A percentile compares a stretch with the other conserved stretches of the same genome.
These are phyloP conservation scores for Cercospora sp. DNA, from an alignment of 2,329 filamentous ascomycete species.

Conservation along the genomic window DNA sequence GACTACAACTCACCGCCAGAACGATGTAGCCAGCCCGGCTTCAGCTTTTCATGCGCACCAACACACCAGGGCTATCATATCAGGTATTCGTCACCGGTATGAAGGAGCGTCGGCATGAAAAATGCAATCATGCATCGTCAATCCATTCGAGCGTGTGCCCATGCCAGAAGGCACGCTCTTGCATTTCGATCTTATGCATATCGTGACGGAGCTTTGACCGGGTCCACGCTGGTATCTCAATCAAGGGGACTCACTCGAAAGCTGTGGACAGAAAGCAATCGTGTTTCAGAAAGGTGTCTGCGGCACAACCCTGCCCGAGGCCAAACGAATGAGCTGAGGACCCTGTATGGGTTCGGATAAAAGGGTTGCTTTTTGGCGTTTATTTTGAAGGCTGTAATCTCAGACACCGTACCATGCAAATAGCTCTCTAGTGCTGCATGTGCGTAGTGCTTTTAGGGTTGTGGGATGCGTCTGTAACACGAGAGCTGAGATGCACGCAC, in stretches of 20 bases:
- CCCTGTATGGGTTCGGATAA: not conserved
- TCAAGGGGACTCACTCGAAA: not conserved
- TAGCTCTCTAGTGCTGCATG: not conserved
- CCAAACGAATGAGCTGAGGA: not conserved
- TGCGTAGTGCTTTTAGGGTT: not conserved
- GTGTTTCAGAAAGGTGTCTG: not conserved
- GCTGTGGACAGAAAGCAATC: not conserved
- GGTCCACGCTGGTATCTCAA: not conserved
- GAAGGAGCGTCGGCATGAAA: not conserved
- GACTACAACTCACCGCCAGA: not conserved
- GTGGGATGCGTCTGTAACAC: not conserved
- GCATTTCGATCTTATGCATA: not conserved
- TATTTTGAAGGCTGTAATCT: not conserved
- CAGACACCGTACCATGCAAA: not conserved
- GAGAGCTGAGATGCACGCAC: not conserved
- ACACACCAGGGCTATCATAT: not conserved
- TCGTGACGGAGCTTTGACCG: not conserved
- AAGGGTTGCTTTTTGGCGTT: not conserved
- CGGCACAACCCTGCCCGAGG: not conserved
- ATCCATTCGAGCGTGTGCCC: not conserved
- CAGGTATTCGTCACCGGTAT: not conserved
- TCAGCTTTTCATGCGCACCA: not conserved
- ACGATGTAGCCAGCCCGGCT: not conserved
- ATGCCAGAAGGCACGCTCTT: not conserved
- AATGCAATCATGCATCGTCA: not conserved